Base-by-base conservation (phyloP, 345 rosid genomes). In the Corchorus olitorius region DNA sequence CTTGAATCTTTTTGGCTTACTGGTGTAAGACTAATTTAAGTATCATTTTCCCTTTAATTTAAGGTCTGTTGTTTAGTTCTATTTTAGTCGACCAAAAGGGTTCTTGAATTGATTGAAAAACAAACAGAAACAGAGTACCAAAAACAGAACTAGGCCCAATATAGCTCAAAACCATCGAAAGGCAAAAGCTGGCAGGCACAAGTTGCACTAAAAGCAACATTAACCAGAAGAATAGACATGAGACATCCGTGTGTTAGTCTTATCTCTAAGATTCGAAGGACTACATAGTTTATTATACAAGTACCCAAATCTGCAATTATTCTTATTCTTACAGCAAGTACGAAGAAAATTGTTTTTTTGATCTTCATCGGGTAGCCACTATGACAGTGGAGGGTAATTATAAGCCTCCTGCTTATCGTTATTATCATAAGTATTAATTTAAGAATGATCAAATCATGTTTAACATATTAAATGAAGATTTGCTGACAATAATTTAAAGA, bases 381-480 rank as follows among this genome's bases (percentile, higher is more conserved):
- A 27, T 8, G 72, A 10, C 72, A 48, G 72, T 49, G 72, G 58
- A 37, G 43, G 43, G 43, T 39, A 22, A 22, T 10, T 58, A 17
- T 16, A 33, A 52, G 60, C 46, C 6, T 8, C 41, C 16, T 39
- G 4, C 22, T 16, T 39, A 45, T 33, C 6, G 7, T 68, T 8
- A 39, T 48, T 27, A 8, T 27, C 1, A 15, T 53, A 70, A 70
- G 27, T 27, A 27, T 27, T 27, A 27, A 27, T 27, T 33, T 50
- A 49, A 68, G 20, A 50, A 27, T 49, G 72, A 33, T 4, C 58
- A 15, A 68, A 49, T 49, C 58, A 68, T 8, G 72, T 19, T 27
- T 14, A 68, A 7, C 49, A 3, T 46, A 20, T 70, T 33, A 72
- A 55, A 54, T 55, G 63, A 22, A 55, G 76, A 73, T 58, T 61